Evolutionary conservation across 768 basidiomycete species (phyloP), one percentile per base, ranked within the genome.

Genomic region (Pleurotus citrinopileatus): DNA sequence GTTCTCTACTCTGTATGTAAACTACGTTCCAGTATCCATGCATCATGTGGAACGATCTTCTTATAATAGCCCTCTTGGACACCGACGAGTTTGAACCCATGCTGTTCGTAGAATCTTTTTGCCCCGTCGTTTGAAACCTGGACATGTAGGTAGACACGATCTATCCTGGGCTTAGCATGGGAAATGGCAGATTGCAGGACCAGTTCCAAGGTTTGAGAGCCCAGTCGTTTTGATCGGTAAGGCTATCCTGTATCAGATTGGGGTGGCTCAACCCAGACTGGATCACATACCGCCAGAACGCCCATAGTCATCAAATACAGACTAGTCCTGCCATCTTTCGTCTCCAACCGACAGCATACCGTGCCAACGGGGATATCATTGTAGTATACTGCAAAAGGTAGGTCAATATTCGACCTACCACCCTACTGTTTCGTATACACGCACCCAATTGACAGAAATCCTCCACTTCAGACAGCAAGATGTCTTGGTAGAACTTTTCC

Each of bases 221-320:
- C 93, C 53, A 94, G 67, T 38, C 80, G 79, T 63, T 87, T 78
- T 28, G 86, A 89, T 51, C 93, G 86, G 70, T 96, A 96, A 19
- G 94, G 91, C 91, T 94, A 61, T 53, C 34, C 36, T 15, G 15
- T 29, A 36, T 42, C 48, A 59, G 38, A 51, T 36, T 42, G 47
- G 42, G 27, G 37, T 61, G 55, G 57, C 54, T 55, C 52, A 64
- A 57, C 52, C 27, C 52, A 54, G 54, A 46, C 28, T 50, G 59
- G 40, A 54, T 47, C 47, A 72, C 83, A 70, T 73, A 94, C 91
- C 53, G 91, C 91, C 53, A 95, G 83, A 58, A 95, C 73, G 40
- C 92, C 94, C 86, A 95, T 87, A 46, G 94, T 95, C 87, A 94
- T 91, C 65, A 94, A 78, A 71, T 95, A 95, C 55, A 91, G 70